Base-by-base conservation (phyloP, 148 eudicot species). In the Arctostaphylos glauca region DNA sequence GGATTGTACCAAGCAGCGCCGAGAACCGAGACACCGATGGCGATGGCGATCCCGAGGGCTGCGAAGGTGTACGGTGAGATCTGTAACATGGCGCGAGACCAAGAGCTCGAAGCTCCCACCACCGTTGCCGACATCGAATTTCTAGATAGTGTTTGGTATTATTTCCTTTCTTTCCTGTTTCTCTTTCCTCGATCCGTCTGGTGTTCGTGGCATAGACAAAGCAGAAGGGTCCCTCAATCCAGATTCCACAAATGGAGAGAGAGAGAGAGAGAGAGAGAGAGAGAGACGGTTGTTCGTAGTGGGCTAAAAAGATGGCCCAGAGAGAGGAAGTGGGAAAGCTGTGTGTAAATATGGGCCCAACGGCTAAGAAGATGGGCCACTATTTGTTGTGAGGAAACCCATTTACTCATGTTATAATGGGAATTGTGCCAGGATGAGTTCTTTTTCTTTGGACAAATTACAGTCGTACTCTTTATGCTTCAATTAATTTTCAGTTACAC, bases 51-150 rank as follows among this genome's bases (percentile, higher is more conserved):
- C 12, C 99, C 99, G 64, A 96, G 74, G 88, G 98, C 93, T 77
- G 98, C 78, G 86, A 84, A 96, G 58, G 95, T 94, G 91, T 96
- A 96, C 3, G 99, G 99, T 3, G 98, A 96, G 91, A 96, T 94
- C 88, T 87, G 93, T 25, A 94, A 77, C 82, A 96, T 79, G 2
- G 97, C 99, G 53, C 92, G 86, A 12, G 92, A 80, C 98, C 98
- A 96, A 15, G 98, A 93, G 81, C 94, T 89, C 58, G 94, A 83
- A 60, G 81, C 81, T 46, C 76, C 84, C 83, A 85, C 87, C 87
- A 83, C 88, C 88, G 86, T 85, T 12, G 83, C 2, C 76, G 66
- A 41, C 67, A 71, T 50, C n/a, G 64, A 52, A 23, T 48, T 72
- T 49, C 52, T 48, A 64, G 25, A 64, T 0, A 64, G 70, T 21